A percentile compares a stretch with the other conserved stretches of the same genome.
These are phyloP conservation scores for Paraphaeosphaeria sporulosa DNA, from an alignment of 2,329 filamentous ascomycete species.

Conservation along the genomic window DNA sequence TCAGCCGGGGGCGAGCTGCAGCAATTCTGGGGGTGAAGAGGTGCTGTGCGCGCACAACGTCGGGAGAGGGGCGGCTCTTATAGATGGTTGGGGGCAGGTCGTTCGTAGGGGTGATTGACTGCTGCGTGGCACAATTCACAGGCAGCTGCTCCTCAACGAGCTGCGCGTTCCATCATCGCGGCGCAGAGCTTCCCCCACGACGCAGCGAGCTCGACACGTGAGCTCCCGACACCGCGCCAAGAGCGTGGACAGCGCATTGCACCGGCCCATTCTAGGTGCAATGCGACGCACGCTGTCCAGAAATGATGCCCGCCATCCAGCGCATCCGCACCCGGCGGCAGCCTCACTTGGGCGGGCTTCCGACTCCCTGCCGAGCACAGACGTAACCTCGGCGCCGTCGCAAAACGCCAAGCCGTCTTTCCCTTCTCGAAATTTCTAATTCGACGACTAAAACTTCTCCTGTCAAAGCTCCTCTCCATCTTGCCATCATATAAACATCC, in stretches of 20 bases:
- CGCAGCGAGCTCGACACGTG: not conserved
- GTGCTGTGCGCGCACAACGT: not conserved
- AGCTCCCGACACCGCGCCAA: not conserved
- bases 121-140: slow-evolving; percentile 6
- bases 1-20: slow-evolving; percentile 16
- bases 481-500: slow-evolving; percentile 38
- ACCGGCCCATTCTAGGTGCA: not conserved
- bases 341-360: slow-evolving; percentile 6
- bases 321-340: not conserved
- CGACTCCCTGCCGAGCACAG: slow-evolving; percentile 8
- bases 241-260: not conserved
- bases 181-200: slow-evolving; percentile 14
- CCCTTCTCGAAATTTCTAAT: slow-evolving; percentile 35
- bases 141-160: slow-evolving; percentile 3
- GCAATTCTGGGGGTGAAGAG: not conserved
- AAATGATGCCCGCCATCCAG: not conserved
- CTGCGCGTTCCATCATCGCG: not conserved
- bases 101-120: not conserved
- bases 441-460: slow-evolving; percentile 27
- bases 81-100: not conserved
- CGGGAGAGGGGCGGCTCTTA: not conserved
- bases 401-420: slow-evolving; percentile 8
- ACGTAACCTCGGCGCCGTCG: slow-evolving; percentile 8
- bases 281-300: not conserved
- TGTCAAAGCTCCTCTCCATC: slow-evolving; percentile 36